Percentiles rank a stretch among this genome's conserved stretches.
These are phyloP conservation scores for Ramaria sp. DNA, from an alignment of 768 basidiomycete species.

Conservation along the genomic window DNA sequence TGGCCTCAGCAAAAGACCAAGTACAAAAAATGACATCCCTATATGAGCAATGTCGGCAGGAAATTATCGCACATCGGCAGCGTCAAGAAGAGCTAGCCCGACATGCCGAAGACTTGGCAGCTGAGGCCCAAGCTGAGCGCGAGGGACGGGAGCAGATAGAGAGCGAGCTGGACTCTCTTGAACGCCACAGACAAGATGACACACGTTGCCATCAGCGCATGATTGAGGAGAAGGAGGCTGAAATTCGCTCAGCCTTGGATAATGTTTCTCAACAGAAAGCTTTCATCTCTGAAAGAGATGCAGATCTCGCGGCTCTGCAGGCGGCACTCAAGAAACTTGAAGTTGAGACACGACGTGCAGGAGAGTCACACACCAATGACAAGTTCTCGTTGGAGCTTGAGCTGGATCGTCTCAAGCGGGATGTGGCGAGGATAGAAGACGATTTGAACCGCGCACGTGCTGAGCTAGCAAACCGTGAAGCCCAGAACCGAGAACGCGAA, in stretches of 20 bases:
- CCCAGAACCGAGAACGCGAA: slow-evolving; percentile 58
- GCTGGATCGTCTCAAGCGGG: slow-evolving; percentile 74
- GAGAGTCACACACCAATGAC: slow-evolving; percentile 76
- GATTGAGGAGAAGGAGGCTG: slow-evolving; percentile 60
- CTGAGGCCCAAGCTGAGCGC: slow-evolving; percentile 49
- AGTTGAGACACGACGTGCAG: slow-evolving; percentile 64
- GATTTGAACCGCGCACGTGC: slow-evolving; percentile 62
- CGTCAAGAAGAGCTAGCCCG: slow-evolving; percentile 70
- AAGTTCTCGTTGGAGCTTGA: slow-evolving; percentile 85
- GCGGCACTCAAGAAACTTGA: slow-evolving; percentile 60
- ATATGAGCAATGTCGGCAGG: slow-evolving; percentile 52
- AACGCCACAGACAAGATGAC: slow-evolving; percentile 54
- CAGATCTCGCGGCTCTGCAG: slow-evolving; percentile 68
- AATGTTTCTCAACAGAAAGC: slow-evolving; percentile 54
- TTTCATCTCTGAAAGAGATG: slow-evolving; percentile 59
- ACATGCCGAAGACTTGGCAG: slow-evolving; percentile 63
- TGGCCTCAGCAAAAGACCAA: slow-evolving; percentile 48
- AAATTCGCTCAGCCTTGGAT: slow-evolving; percentile 50
- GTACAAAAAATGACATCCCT: slow-evolving; percentile 49
- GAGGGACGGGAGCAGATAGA: slow-evolving; percentile 43
- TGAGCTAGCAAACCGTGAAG: slow-evolving; percentile 61
- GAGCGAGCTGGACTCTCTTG: slow-evolving; percentile 43
- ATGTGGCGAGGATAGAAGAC: slow-evolving; percentile 70
- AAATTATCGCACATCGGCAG: slow-evolving; percentile 55
- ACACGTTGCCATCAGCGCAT: slow-evolving; percentile 49